Base-by-base conservation (phyloP, 2,329 filamentous ascomycete species). In the Arthrobotrys sphaeroides region DNA sequence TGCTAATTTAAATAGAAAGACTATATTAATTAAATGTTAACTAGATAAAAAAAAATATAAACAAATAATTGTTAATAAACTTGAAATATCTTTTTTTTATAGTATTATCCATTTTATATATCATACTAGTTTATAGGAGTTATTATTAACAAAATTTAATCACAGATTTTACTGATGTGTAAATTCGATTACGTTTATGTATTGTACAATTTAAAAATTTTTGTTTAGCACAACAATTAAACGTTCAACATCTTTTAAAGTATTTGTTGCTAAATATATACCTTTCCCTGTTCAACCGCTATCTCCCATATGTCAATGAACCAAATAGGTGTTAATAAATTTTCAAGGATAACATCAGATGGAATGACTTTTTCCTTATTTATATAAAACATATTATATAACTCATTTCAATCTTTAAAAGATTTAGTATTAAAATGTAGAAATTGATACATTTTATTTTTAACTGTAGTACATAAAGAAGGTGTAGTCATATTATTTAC, bases 11-110 rank as follows among this genome's bases (percentile, higher is more conserved):
- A 22, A 20, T 16, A 60, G 13, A 67, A 33, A 36, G 22, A 60
- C 38, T 67, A n/a, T n/a, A n/a, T 20, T 42, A 31, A 53, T 60
- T 67, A 33, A 26, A 67, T 24, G 22, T 64, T 64, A n/a, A n/a
- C n/a, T n/a, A n/a, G n/a, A n/a, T n/a, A n/a, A 64, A 9, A 18
- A 40, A 18, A 24, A 20, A 24, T 47, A 18, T 47, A 47, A 47
- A 47, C 43, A 47, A 18, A 12, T 18, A 5, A 20, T 5, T 33
- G 28, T 33, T 33, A 33, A 33, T 33, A 33, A 33, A 33, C 28
- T 43, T 43, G 16, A 43, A 43, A 43, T 43, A 43, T n/a, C n/a
- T n/a, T 43, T 43, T 43, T 43, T 43, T 43, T 43, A 43, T 43
- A n/a, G 40, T 6, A n/a, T 43, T 43, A 18, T 43, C 40, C 40